Evolutionary conservation across 179 eudicot species (phyloP).

Genomic region (Silene coronaria): DNA sequence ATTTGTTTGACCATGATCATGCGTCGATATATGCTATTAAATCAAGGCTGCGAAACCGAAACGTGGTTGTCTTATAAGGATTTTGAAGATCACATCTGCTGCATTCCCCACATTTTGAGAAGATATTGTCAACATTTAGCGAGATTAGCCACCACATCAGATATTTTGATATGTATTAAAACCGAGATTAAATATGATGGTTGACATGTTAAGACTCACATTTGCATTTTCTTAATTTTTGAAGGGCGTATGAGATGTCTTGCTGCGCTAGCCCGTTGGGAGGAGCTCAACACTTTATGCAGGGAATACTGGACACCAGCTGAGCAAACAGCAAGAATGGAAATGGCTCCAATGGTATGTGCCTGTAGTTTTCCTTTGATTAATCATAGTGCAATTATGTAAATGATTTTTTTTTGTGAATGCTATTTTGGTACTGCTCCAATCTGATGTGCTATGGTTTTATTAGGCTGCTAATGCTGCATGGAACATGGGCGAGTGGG

Average conservation of each 20-base stretch:
- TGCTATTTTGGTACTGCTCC: constrained; percentile 8
- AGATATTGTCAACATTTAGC: neutral
- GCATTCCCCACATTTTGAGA: neutral
- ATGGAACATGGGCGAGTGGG: constrained; percentile 99
- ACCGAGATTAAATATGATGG: neutral
- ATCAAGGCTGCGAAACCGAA: no score
- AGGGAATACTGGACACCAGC: constrained; percentile 96
- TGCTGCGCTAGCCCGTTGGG: constrained; percentile 99
- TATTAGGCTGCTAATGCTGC: constrained; percentile 93
- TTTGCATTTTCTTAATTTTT: constrained; percentile 8
- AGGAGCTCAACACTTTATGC: constrained; percentile 87
- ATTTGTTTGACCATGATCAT: neutral
- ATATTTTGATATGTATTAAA: neutral
- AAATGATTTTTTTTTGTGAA: neutral
- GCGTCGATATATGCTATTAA: neutral
- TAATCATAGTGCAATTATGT: neutral
- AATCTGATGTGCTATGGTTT: neutral
- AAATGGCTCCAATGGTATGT: constrained; percentile 97
- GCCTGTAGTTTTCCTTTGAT: constrained; percentile 2
- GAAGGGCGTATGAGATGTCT: constrained; percentile 94
- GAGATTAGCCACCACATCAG: neutral
- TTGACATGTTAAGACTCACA: neutral
- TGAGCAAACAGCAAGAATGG: constrained; percentile 86
- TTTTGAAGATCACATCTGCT: neutral
- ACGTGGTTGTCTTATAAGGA: no score